Evolutionary conservation across 1,284 basidiomycete species (phyloP).

Genomic region (Moniliophthora roreri): DNA sequence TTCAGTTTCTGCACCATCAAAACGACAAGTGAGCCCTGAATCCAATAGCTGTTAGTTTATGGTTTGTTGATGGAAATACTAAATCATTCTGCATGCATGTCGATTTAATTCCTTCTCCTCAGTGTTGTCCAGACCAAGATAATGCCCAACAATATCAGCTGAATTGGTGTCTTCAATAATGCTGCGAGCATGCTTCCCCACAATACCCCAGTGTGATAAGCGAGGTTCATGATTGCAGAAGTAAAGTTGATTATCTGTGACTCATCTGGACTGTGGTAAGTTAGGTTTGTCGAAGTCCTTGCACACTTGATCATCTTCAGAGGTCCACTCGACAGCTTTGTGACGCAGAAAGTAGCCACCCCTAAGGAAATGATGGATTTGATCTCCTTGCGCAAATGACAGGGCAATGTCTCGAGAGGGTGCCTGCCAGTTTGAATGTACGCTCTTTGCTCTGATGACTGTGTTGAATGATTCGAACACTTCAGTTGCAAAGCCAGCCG

Average conservation of each 20-base stretch:
- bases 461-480: conserved; percentile 46
- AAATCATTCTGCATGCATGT: too few relatives aligned
- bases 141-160: too few relatives aligned
- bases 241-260: conserved; percentile 3
- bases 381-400: conserved; percentile 28
- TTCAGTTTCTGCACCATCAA: too few relatives aligned
- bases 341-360: not conserved
- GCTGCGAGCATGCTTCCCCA: too few relatives aligned
- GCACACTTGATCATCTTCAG: not conserved
- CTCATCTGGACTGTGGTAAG: not conserved
- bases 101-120: too few relatives aligned
- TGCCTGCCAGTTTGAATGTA: conserved; percentile 42
- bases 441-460: conserved; percentile 38
- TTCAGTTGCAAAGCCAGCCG: conserved; percentile 40
- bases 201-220: too few relatives aligned
- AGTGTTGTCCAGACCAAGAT: too few relatives aligned
- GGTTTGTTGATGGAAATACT: too few relatives aligned
- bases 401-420: conserved; percentile 39
- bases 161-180: too few relatives aligned
- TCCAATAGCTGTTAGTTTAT: too few relatives aligned
- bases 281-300: not conserved
- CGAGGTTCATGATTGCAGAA: not conserved
- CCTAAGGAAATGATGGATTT: not conserved
- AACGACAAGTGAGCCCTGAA: too few relatives aligned
- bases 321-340: not conserved